Evolutionary conservation across 177 flowering plant genomes (phyloP).

Genomic region (Vitis hybrid): DNA sequence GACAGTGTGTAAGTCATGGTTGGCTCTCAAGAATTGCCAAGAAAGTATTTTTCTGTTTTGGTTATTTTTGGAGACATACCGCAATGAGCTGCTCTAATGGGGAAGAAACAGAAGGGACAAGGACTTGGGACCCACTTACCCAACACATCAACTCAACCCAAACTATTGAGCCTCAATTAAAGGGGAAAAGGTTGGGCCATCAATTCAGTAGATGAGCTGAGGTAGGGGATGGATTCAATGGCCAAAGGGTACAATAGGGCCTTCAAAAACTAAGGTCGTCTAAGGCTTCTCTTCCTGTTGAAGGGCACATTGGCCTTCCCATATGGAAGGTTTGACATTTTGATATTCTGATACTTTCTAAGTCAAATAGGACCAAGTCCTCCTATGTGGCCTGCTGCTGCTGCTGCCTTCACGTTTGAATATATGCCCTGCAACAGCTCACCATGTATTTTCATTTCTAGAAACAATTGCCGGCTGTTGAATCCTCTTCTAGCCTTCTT

Average conservation of each 20-base stretch:
- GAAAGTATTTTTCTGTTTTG: too few species aligned
- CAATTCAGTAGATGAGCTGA: too few species aligned
- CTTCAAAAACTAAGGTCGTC: too few species aligned
- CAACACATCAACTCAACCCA: too few species aligned
- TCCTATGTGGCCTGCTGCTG: background rate
- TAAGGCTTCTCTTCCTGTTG: too few species aligned
- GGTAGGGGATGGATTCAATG: too few species aligned
- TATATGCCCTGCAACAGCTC: background rate
- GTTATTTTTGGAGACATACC: background rate
- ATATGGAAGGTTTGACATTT: too few species aligned
- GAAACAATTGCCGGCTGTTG: background rate
- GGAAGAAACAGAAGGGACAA: background rate
- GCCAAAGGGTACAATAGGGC: too few species aligned
- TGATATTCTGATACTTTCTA: background rate
- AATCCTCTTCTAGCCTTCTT: background rate
- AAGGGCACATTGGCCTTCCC: too few species aligned
- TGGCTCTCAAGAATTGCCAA: too few species aligned
- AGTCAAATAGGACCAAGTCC: background rate
- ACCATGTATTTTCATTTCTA: background rate
- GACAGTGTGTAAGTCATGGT: background rate
- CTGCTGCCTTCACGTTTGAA: constrained; percentile 6
- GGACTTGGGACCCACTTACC: background rate
- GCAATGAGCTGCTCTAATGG: background rate
- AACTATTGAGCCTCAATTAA: too few species aligned
- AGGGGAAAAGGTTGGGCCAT: too few species aligned